Evolutionary conservation across 805 yeast species (phyloP).

Genomic region (Nakazawaea holstii): DNA sequence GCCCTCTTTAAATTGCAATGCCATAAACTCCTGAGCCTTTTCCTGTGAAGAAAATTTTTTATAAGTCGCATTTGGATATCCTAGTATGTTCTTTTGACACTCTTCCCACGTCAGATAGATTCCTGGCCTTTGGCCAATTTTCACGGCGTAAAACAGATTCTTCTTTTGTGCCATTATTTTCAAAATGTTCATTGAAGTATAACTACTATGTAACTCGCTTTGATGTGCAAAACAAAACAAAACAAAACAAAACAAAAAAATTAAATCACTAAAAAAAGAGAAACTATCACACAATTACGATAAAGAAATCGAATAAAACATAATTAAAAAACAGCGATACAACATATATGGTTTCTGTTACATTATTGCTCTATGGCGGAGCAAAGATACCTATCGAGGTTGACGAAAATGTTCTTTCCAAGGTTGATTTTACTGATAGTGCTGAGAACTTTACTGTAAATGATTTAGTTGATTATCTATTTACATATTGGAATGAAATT

Average conservation of each 20-base stretch:
- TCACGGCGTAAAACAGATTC: constrained; percentile 46
- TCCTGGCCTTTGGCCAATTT: constrained; percentile 48
- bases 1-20: neutral
- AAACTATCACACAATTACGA: neutral
- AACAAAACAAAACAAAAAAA: neutral
- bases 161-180: constrained; percentile 10
- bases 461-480: constrained; percentile 22
- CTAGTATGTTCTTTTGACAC: constrained; percentile 46
- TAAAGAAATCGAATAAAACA: neutral
- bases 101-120: constrained; percentile 57
- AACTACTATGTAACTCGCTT: too few species aligned
- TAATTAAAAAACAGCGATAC: neutral
- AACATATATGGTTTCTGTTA: neutral
- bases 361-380: constrained; percentile 20
- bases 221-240: neutral
- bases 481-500: constrained; percentile 19
- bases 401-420: constrained; percentile 11
- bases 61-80: constrained; percentile 50
- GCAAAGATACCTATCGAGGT: constrained; percentile 16
- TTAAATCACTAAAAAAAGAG: neutral
- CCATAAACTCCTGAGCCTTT: constrained; percentile 46
- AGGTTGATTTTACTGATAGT: constrained; percentile 10
- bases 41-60: constrained; percentile 44
- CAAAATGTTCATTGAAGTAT: neutral
- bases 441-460: constrained; percentile 18